Conservation (phyloP, 352 stramenopile species). For the Globisporangium barbulae region DNA sequence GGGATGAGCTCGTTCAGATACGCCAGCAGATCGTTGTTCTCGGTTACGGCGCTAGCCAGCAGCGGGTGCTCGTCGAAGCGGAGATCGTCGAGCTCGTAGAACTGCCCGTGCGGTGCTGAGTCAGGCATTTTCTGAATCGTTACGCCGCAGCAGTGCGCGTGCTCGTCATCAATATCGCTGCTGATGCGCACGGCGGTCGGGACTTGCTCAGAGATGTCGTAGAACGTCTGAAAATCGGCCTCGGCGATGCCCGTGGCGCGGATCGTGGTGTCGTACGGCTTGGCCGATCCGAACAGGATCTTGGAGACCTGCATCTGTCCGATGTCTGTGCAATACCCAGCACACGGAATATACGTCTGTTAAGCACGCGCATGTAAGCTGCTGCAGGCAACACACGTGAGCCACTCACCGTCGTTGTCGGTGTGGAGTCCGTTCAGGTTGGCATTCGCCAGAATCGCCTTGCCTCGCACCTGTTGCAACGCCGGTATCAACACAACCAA, state of each 20-base stretch:
- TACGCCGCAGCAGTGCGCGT: constrained; percentile 61
- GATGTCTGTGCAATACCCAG: constrained; percentile 5
- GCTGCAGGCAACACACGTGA: not conserved
- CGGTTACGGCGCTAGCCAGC: constrained; percentile 37
- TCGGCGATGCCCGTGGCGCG: constrained; percentile 57
- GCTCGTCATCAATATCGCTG: constrained; percentile 41
- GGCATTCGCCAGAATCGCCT: constrained; percentile 34
- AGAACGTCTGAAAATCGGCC: constrained; percentile 81
- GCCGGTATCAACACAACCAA: not conserved
- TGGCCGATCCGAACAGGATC: constrained; percentile 67
- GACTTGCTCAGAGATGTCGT: constrained; percentile 81
- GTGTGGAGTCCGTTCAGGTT: constrained; percentile 8
- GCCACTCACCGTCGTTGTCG: constrained; percentile 2
- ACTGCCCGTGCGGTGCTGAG: constrained; percentile 40
- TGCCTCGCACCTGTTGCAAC: constrained; percentile 51
- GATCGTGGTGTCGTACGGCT: constrained; percentile 78
- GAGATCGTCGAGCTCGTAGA: constrained; percentile 67
- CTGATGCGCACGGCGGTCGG: constrained; percentile 81
- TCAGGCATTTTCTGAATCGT: constrained; percentile 84
- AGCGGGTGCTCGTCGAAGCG: constrained; percentile 53
- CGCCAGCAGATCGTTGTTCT: constrained; percentile 55
- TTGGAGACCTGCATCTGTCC: constrained; percentile 76
- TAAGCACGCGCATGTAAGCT: not conserved
- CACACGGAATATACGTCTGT: not conserved
- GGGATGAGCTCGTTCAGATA: constrained; percentile 80